Evolutionary conservation across 23 red algal species (phyloP), one percentile per base, ranked within the genome.

Genomic region (Gracilariopsis chorda): DNA sequence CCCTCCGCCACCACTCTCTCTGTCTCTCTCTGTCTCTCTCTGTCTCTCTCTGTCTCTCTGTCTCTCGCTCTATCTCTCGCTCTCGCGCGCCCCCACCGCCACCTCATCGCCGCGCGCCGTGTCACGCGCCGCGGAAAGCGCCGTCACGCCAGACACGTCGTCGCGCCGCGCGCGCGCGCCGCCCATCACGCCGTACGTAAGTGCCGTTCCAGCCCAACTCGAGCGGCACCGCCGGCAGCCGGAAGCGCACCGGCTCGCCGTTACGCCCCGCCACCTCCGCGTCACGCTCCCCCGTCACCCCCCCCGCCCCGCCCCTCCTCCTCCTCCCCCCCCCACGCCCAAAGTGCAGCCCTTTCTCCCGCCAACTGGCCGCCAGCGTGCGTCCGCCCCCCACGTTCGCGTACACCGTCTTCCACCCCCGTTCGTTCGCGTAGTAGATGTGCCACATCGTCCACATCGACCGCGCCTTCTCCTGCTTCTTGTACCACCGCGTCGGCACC

Each of bases 371-470:
- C 24, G 91, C 82, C 21, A 94, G 91, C 30, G 91, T 94, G 39
- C 21, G 63, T 19, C 58, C 59, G 2, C 51, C 65, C 23, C 58
- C 37, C 21, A 92, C 13, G 55, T 94, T 94, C 24, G 76, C 91
- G 40, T 94, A 94, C 65, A 94, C 82, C 0, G 74, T 87, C 56
- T 76, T 88, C 7, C 77, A 35, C 23, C 62, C 60, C 42, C 30
- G 40, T 11, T 78, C 44, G 27, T 94, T 47, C 23, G 80, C 82
- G 43, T 69, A 94, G n/a, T 62, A 68, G 63, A 94, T 78, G 62
- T 76, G 84, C 91, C 91, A 94, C 83, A 80, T 77, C 23, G 80
- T 88, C 91, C 91, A 94, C 89, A 92, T 92, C 19, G 77, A 75
- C 57, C 76, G 48, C 25, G 36, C 23, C 21, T 65, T 68, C 56